phyloP scores from a whole-genome alignment of 441 rosid species.

The Populus hybrid region DNA sequence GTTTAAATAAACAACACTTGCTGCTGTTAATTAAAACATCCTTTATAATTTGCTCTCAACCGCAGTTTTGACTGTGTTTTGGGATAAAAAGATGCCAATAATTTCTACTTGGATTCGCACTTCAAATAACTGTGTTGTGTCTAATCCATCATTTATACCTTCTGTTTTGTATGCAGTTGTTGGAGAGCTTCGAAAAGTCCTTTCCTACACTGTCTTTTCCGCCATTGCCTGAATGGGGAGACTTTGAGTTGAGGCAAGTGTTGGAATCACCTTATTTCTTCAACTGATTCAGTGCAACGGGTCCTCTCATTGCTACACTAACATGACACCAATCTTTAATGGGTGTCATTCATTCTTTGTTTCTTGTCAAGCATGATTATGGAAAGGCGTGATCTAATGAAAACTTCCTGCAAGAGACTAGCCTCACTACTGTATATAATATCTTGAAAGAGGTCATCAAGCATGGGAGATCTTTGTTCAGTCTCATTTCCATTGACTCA shows the following conservation, averaged over 20 bases:
- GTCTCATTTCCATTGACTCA: not conserved
- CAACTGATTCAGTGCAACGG: conserved; percentile 44
- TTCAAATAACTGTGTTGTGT: not conserved
- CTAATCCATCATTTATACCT: not conserved
- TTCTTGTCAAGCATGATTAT: conserved; percentile 1
- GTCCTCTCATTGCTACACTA: not conserved
- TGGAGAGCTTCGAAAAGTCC: conserved; percentile 77
- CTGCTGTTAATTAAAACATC: too few species aligned
- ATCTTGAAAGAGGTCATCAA: conserved; percentile 10
- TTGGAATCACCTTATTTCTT: conserved; percentile 87
- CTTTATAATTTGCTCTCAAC: too few species aligned
- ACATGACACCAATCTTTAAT: not conserved
- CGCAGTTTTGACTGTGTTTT: too few species aligned
- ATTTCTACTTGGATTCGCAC: not conserved
- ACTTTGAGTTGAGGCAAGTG: conserved; percentile 81
- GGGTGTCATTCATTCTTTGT: not conserved
- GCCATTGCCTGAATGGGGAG: conserved; percentile 82
- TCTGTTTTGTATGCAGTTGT: conserved; percentile 48
- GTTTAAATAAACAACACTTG: too few species aligned
- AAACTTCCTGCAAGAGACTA: not conserved
- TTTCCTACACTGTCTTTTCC: conserved; percentile 73
- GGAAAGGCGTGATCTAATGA: conserved; percentile 4
- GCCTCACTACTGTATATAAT: conserved; percentile 13
- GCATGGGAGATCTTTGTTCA: conserved; percentile 2
- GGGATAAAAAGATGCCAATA: too few species aligned